These are phyloP conservation scores for Lachnellula subtilissima DNA, from an alignment of 2,329 filamentous ascomycete species.

Conservation along the genomic window DNA sequence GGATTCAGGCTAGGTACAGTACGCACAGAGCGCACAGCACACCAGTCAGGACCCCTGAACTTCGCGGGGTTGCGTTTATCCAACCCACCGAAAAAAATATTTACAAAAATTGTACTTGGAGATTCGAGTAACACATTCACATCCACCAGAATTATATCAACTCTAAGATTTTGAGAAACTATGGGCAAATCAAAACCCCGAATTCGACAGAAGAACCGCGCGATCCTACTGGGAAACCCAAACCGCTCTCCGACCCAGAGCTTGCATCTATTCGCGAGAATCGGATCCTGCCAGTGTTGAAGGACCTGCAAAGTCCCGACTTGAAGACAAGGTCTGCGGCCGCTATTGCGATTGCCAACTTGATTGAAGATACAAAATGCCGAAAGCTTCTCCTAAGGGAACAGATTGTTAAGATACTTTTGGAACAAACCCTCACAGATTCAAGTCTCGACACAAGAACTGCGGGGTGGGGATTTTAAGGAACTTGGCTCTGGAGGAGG, in stretches of 20 bases:
- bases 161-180: not conserved
- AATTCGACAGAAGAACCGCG: constrained; percentile 46
- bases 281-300: constrained; percentile 59
- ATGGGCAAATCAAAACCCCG: constrained; percentile 58
- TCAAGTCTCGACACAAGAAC: constrained; percentile 57
- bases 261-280: constrained; percentile 57
- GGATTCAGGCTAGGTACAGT: no score
- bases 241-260: constrained; percentile 59
- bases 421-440: constrained; percentile 62
- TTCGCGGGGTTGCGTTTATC: not conserved
- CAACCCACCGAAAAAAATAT: not conserved
- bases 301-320: constrained; percentile 54
- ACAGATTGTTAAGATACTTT: constrained; percentile 58
- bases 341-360: constrained; percentile 55
- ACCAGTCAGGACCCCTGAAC: not conserved
- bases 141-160: not conserved
- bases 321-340: constrained; percentile 55
- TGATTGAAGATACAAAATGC: constrained; percentile 56
- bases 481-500: constrained; percentile 58
- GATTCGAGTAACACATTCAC: not conserved
- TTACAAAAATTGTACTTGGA: not conserved
- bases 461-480: constrained; percentile 63
- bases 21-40: no score
- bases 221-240: constrained; percentile 54
- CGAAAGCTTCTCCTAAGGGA: constrained; percentile 62